Evolutionary conservation across 2,329 filamentous ascomycete species (phyloP), one percentile per base, ranked within the genome.

Genomic region (Xylaria sp.): DNA sequence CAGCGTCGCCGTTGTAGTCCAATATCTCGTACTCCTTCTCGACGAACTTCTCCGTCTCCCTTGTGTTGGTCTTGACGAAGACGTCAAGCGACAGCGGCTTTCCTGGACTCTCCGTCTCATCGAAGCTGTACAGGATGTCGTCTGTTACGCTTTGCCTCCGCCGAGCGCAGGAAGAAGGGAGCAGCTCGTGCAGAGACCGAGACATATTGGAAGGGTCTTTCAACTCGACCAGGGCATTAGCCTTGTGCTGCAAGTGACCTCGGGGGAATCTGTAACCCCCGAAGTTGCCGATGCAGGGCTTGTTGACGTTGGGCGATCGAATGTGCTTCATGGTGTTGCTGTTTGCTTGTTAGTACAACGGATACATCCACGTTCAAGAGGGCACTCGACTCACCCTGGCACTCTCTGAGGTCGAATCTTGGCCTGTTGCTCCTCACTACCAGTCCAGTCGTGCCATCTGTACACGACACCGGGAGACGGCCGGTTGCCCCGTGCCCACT

Each of bases 11-110:
- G 50, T 79, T 77, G 63, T 63, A 71, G 63, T 80, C 78, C 11
- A 80, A 63, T 34, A 80, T 74, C 69, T 79, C 77, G 64, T 79
- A 80, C 68, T 80, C 78, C 65, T 76, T 76, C 70, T 78, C 76
- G 48, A 79, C 73, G 54, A 79, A 69, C 64, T 73, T 75, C 68
- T 79, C 78, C 37, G 76, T 80, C 54, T 74, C 76, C 67, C 73
- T 63, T 56, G 71, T 58, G 68, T 73, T 67, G 60, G 68, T 58
- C 65, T 74, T 76, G 59, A 76, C 66, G 55, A 74, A 76, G 30
- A 73, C 64, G 13, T 74, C 74, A 1, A 80, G 74, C 8, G 76
- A 72, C 54, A 79, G 62, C 2, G 75, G 71, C 58, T 68, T 69
- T 49, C 73, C 73, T 0, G 78, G 77, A 4, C 72, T 74, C 52